Percentiles rank a stretch among this genome's conserved stretches.
phyloP scores from a whole-genome alignment of 164 flowering plant genomes.

The Vitis cinerea region DNA sequence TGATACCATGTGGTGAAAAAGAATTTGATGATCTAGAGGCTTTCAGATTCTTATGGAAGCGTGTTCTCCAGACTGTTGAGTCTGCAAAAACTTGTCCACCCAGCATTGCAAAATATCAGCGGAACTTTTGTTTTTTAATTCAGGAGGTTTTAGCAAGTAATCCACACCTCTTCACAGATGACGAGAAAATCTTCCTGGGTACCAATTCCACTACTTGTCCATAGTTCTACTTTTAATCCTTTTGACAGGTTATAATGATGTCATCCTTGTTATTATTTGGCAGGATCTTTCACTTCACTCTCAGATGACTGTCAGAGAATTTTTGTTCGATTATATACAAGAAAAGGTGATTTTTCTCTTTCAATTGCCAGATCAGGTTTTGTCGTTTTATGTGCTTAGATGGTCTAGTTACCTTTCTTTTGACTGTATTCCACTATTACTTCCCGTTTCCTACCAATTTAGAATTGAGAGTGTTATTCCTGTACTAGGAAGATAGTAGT shows the following conservation, averaged over 20 bases:
- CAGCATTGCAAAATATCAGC: conserved; percentile 54
- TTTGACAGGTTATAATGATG: conserved; percentile 10
- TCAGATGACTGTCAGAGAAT: conserved; percentile 89
- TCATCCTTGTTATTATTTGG: conserved; percentile 11
- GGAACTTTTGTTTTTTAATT: conserved; percentile 59
- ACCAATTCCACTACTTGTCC: conserved; percentile 10
- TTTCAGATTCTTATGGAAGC: conserved; percentile 49
- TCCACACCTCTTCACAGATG: conserved; percentile 60
- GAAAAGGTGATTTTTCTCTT: conserved; percentile 59
- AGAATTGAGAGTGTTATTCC: neutral
- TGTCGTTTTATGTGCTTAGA: neutral
- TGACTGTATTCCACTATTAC: neutral
- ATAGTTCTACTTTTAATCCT: conserved; percentile 2
- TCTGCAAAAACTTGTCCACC: conserved; percentile 32
- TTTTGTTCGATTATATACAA: conserved; percentile 74
- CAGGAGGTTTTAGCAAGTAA: conserved; percentile 60
- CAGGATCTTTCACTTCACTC: conserved; percentile 67
- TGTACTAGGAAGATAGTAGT: neutral
- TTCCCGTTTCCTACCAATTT: neutral
- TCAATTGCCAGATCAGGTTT: neutral
- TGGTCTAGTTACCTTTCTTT: neutral
- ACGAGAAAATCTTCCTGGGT: conserved; percentile 70
- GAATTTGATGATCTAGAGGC: conserved; percentile 26
- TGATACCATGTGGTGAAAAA: conserved; percentile 15
- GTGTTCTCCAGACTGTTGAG: conserved; percentile 47